Percentiles rank a stretch among this genome's conserved stretches.
Conservation (phyloP, 148 eudicot genomes). For the Fallopia convolvulus region DNA sequence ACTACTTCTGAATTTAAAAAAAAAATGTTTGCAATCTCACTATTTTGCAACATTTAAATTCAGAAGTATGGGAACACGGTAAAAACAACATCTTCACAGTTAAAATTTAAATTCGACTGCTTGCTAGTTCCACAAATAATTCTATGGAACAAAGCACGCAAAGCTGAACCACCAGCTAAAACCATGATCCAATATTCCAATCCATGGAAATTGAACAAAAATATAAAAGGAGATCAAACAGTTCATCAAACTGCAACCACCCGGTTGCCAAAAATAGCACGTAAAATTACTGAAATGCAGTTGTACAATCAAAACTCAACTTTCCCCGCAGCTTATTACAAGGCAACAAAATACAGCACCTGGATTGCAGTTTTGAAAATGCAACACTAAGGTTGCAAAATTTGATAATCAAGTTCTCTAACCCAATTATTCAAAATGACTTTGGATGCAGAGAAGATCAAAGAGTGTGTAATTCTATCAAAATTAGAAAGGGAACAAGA, state of each 20-base stretch:
- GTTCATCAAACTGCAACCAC: neutral
- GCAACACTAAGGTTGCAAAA: neutral
- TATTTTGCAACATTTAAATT: neutral
- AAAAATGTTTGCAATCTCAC: neutral
- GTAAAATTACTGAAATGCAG: neutral
- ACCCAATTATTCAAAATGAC: slow-evolving; percentile 5
- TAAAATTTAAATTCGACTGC: too few relatives aligned
- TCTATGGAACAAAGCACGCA: neutral
- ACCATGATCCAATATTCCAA: neutral
- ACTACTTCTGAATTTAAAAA: too few relatives aligned
- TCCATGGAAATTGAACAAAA: neutral
- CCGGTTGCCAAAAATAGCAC: neutral
- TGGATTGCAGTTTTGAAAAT: too few relatives aligned
- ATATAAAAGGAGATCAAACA: neutral
- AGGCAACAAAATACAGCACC: neutral
- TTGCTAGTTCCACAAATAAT: too few relatives aligned
- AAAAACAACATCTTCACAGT: too few relatives aligned
- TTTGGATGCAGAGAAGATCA: neutral
- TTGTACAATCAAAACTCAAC: neutral
- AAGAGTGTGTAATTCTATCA: neutral
- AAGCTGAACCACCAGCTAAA: neutral
- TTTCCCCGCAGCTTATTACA: slow-evolving; percentile 8
- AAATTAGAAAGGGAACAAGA: neutral
- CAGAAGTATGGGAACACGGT: too few relatives aligned
- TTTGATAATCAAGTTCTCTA: neutral